Conservation (phyloP, 2,329 filamentous ascomycete genomes). For the Arthrinium puccinioides region DNA sequence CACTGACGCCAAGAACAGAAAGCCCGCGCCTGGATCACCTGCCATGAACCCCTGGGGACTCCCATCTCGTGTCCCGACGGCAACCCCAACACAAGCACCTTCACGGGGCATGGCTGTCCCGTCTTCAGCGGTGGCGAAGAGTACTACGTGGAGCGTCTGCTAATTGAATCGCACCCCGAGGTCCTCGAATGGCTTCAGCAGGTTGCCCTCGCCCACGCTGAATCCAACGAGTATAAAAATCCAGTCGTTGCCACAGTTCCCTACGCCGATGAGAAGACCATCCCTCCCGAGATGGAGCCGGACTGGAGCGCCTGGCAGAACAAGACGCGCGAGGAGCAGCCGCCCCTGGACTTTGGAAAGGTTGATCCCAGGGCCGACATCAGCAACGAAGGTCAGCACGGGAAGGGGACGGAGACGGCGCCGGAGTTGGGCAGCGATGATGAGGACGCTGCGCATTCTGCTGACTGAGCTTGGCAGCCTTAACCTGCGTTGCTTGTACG, state of each 20-base stretch:
- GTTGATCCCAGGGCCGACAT: not conserved
- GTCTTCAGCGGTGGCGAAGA: constrained; percentile 61
- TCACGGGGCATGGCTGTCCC: constrained; percentile 51
- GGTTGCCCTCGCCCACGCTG: constrained; percentile 32
- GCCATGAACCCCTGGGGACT: constrained; percentile 39
- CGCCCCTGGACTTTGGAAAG: not conserved
- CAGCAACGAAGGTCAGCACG: not conserved
- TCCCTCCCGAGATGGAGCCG: constrained; percentile 12
- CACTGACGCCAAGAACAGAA: constrained; percentile 37
- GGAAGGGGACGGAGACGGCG: not conserved
- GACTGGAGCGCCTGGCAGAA: constrained; percentile 17
- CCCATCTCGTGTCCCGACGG: constrained; percentile 46
- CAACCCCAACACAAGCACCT: constrained; percentile 29
- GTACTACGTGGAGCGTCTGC: constrained; percentile 52
- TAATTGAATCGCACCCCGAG: constrained; percentile 44
- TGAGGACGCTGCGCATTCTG: not conserved
- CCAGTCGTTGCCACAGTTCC: constrained; percentile 19
- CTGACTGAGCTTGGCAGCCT: too few relatives aligned
- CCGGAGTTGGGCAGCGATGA: not conserved
- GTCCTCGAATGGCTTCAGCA: constrained; percentile 57
- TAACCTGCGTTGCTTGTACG: too few relatives aligned
- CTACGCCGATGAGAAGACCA: constrained; percentile 12
- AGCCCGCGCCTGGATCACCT: constrained; percentile 54
- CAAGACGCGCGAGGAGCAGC: not conserved
- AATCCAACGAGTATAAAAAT: constrained; percentile 27